phyloP scores from a whole-genome alignment of 2,329 filamentous ascomycete genomes.

The Microthyrium microscopicum region DNA sequence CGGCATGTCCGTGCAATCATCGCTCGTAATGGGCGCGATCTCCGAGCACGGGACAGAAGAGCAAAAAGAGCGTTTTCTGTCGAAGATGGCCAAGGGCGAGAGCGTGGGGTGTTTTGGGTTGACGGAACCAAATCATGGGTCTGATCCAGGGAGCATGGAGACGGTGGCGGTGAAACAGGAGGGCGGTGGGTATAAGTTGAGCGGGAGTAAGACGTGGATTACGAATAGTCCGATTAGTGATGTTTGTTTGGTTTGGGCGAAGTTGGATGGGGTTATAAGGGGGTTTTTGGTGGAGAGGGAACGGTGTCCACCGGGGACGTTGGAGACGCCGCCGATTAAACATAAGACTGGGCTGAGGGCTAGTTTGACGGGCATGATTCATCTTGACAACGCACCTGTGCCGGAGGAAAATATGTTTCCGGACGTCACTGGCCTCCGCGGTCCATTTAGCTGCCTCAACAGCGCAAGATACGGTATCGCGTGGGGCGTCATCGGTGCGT shows the following conservation, averaged over 20 bases:
- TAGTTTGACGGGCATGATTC: constrained; percentile 95
- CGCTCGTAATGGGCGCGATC: constrained; percentile 85
- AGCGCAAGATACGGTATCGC: constrained; percentile 87
- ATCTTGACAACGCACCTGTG: constrained; percentile 80
- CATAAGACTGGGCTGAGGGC: constrained; percentile 90
- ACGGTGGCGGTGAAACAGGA: constrained; percentile 66
- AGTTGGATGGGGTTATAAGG: constrained; percentile 81
- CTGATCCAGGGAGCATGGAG: constrained; percentile 84
- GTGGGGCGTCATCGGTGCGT: constrained; percentile 79
- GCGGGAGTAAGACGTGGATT: constrained; percentile 85
- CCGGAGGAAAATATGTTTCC: constrained; percentile 89
- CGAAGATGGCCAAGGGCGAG: constrained; percentile 66
- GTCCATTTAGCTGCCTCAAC: constrained; percentile 89
- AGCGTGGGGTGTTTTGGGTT: constrained; percentile 74
- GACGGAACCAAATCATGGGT: constrained; percentile 86
- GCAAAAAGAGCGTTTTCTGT: constrained; percentile 71
- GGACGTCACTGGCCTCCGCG: constrained; percentile 66
- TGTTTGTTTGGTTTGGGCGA: constrained; percentile 79
- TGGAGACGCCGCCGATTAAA: constrained; percentile 84
- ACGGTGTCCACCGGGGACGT: constrained; percentile 68
- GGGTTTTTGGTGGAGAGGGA: constrained; percentile 81
- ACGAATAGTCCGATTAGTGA: constrained; percentile 86
- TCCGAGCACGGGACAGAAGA: constrained; percentile 75
- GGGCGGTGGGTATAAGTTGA: constrained; percentile 64
- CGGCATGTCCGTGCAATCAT: constrained; percentile 86